A percentile compares a stretch with the other conserved stretches of the same genome.
Evolutionary conservation across 805 yeast genomes (phyloP).

Genomic region (Candida tallmaniae): DNA sequence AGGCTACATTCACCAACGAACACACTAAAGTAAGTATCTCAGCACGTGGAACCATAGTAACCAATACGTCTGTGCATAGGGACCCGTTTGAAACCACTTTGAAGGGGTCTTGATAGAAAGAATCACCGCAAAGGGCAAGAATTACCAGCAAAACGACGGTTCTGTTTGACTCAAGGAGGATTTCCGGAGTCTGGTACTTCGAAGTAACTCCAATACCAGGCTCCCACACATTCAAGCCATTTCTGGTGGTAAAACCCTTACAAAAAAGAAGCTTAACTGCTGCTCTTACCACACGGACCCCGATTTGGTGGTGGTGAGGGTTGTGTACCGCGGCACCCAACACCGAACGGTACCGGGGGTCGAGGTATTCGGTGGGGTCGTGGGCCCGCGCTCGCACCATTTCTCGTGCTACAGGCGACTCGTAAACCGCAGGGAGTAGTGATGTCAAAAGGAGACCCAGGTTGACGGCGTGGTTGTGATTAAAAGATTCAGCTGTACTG

Average conservation of each 20-base stretch:
- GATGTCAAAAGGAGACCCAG: no score
- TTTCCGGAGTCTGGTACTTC: constrained; percentile 20
- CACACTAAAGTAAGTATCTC: constrained; percentile 53
- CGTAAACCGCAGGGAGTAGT: no score
- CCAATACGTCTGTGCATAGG: constrained; percentile 53
- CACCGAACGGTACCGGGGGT: neutral
- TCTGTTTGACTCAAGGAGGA: constrained; percentile 54
- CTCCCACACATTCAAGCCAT: constrained; percentile 55
- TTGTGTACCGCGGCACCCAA: neutral
- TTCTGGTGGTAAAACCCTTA: constrained; percentile 46
- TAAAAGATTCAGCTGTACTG: no score
- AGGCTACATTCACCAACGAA: constrained; percentile 62
- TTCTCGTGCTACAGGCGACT: no score
- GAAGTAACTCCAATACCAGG: constrained; percentile 63
- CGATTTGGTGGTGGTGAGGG: no score
- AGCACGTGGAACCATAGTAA: constrained; percentile 44
- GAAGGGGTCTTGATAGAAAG: constrained; percentile 48
- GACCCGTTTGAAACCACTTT: constrained; percentile 50
- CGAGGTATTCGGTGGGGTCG: no score
- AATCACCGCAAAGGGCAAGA: constrained; percentile 55
- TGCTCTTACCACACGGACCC: constrained; percentile 7
- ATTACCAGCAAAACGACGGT: constrained; percentile 62
- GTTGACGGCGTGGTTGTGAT: no score
- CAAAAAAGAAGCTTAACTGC: constrained; percentile 49
- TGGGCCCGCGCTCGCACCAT: no score